Percentiles rank a stretch among this genome's conserved stretches.
phyloP scores from a whole-genome alignment of 1,284 basidiomycete genomes.

The Fomes fomentarius region DNA sequence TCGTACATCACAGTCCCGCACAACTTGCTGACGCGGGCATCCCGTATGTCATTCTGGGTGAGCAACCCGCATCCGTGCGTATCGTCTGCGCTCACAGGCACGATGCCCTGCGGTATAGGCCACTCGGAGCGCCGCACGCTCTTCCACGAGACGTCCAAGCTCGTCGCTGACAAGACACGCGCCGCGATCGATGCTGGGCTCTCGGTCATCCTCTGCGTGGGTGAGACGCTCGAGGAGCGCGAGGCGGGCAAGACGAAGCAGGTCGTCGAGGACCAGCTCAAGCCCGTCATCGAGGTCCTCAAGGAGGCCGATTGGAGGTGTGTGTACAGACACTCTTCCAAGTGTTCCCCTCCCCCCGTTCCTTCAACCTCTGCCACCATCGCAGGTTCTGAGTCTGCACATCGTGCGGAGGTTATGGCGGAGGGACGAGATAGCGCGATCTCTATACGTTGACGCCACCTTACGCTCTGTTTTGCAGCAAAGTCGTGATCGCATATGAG shows the following conservation, averaged over 20 bases:
- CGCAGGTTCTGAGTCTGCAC: not conserved
- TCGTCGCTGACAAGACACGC: conserved; percentile 88
- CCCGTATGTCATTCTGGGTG: conserved; percentile 93
- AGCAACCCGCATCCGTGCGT: conserved; percentile 14
- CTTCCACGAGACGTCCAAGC: conserved; percentile 86
- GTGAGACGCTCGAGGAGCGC: conserved; percentile 91
- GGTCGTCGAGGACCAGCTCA: conserved; percentile 85
- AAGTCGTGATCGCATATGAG: conserved; percentile 94
- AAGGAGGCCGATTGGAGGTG: conserved; percentile 82
- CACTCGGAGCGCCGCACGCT: conserved; percentile 96
- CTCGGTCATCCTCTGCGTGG: conserved; percentile 94
- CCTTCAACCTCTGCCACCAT: not conserved
- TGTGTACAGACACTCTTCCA: not conserved
- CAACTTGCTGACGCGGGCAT: conserved; percentile 88
- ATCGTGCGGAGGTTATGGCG: not conserved
- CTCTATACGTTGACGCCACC: too few relatives aligned
- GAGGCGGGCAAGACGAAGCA: conserved; percentile 80
- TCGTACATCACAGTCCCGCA: conserved; percentile 51
- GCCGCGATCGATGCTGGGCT: conserved; percentile 78
- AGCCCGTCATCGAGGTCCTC: conserved; percentile 73
- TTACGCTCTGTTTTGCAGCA: conserved; percentile 45
- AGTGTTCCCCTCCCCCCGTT: not conserved
- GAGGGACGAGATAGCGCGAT: too few relatives aligned
- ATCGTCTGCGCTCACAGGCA: not conserved
- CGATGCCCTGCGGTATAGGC: conserved; percentile 42